These are phyloP conservation scores for Tricholoma terreum DNA, from an alignment of 768 basidiomycete species.

Conservation along the genomic window DNA sequence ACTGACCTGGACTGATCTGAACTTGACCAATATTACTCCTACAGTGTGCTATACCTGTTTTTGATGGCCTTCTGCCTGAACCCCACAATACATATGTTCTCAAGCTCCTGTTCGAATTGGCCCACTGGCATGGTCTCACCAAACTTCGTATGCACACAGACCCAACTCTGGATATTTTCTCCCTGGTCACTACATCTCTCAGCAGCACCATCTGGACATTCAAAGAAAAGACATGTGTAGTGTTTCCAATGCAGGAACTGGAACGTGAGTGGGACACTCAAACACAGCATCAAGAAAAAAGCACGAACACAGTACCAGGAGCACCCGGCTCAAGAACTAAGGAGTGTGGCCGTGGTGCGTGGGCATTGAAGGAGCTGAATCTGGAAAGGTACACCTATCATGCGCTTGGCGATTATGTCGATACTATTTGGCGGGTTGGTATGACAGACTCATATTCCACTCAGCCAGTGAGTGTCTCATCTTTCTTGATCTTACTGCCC, in stretches of 20 bases:
- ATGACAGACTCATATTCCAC: slow-evolving; percentile 6
- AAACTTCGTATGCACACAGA: slow-evolving; percentile 3
- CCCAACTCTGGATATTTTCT: slow-evolving; percentile 8
- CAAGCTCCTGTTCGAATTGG: slow-evolving; percentile 22
- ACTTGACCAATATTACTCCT: background rate
- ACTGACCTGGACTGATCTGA: background rate
- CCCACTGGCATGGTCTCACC: slow-evolving; percentile 29
- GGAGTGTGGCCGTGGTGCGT: too few species aligned
- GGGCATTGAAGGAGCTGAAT: background rate
- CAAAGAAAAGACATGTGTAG: slow-evolving; percentile 5
- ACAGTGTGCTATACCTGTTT: slow-evolving; percentile 7
- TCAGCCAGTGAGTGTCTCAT: background rate
- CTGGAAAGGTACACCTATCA: slow-evolving; percentile 3
- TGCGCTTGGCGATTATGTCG: slow-evolving; percentile 20
- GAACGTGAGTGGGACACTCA: slow-evolving; percentile 12
- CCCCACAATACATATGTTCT: slow-evolving; percentile 16
- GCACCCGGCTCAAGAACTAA: background rate
- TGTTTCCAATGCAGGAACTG: slow-evolving; percentile 13
- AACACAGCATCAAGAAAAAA: background rate
- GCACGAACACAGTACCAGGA: background rate
- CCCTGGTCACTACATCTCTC: slow-evolving; percentile 14
- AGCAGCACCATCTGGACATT: slow-evolving; percentile 23
- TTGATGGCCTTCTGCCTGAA: slow-evolving; percentile 7
- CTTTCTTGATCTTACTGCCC: too few species aligned
- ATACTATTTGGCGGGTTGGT: slow-evolving; percentile 10